Evolutionary conservation across 495 filamentous ascomycete species (phyloP), one percentile per base, ranked within the genome.

Genomic region (Extremus antarcticus): DNA sequence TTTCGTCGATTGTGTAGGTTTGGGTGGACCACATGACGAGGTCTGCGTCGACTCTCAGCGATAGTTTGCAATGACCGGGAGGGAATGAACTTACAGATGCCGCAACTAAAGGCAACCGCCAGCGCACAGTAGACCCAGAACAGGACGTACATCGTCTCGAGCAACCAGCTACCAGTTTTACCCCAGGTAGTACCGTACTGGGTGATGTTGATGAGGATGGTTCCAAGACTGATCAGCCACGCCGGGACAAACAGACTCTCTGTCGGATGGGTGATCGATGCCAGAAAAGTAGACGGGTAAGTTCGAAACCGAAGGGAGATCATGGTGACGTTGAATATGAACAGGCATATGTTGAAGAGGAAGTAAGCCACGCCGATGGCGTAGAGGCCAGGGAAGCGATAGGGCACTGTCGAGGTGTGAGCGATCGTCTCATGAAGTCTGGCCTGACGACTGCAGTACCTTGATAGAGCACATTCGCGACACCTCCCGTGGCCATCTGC

Each of bases 211-310:
- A 87, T 84, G 39, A 94, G 64, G 48, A 94, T 89, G 0, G 82
- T 88, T 9, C 81, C 88, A 60, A 84, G 76, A 9, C 76, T 79
- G 49, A 87, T 80, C 23, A 92, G 78, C 29, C 78, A 77, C 15
- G 87, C 78, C 4, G 87, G 86, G 4, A 89, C 77, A 63, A 91
- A 94, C 3, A 94, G 71, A 11, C 81, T 85, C 63, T 94, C 88
- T 0, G 83, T 81, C 15, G 88, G 87, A 67, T 91, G 87, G 38
- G 81, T 66, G 53, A 92, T 84, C 0, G 85, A 87, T 0, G 78
- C 74, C 51, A 75, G 76, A 65, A 91, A 86, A 17, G 83, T 87
- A 23, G 84, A 80, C 0, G 86, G 83, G 50, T 82, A 83, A 63
- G 74, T 74, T 59, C 78, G 77, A 65, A 92, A 92, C 21, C 88